Conservation (phyloP, 306 rosid genomes). For the Pyrus bretschneideri region DNA sequence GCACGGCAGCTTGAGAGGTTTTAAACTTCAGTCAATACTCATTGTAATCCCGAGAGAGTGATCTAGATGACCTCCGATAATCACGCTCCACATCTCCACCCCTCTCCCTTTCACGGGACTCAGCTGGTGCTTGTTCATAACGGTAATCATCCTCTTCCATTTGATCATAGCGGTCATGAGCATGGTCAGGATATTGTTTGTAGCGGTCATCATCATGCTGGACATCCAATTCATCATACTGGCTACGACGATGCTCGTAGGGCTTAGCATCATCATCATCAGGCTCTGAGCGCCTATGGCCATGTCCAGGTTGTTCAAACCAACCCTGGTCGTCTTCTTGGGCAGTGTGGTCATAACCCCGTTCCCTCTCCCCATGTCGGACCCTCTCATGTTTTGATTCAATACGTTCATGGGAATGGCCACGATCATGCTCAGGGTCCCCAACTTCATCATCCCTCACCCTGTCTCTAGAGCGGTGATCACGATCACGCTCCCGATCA, state of each 20-base stretch:
- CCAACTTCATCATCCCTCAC: constrained; percentile 75
- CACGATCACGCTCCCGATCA: constrained; percentile 16
- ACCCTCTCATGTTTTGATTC: constrained; percentile 74
- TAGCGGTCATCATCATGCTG: constrained; percentile 49
- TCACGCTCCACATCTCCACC: constrained; percentile 56
- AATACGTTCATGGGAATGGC: constrained; percentile 61
- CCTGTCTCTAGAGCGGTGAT: constrained; percentile 54
- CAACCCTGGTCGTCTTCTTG: constrained; percentile 67
- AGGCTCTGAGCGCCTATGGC: constrained; percentile 53
- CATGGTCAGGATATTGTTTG: constrained; percentile 48
- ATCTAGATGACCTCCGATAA: constrained; percentile 56
- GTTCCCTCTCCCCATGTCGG: constrained; percentile 48
- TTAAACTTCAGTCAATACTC: constrained; percentile 28
- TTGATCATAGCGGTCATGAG: constrained; percentile 35
- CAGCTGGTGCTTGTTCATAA: constrained; percentile 47
- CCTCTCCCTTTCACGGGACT: constrained; percentile 62
- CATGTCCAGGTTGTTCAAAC: constrained; percentile 64
- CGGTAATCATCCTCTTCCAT: constrained; percentile 69
- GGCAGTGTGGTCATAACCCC: constrained; percentile 41
- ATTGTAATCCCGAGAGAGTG: constrained; percentile 61
- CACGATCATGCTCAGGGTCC: constrained; percentile 44
- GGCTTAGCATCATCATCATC: constrained; percentile 58
- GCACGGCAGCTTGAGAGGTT: constrained; percentile 3
- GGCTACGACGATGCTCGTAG: constrained; percentile 52
- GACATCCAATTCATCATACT: constrained; percentile 53